Evolutionary conservation across 225 moss, liverwort and hornwort species (phyloP), one percentile per base, ranked within the genome.

Genomic region (Thuidium tamariscinum): DNA sequence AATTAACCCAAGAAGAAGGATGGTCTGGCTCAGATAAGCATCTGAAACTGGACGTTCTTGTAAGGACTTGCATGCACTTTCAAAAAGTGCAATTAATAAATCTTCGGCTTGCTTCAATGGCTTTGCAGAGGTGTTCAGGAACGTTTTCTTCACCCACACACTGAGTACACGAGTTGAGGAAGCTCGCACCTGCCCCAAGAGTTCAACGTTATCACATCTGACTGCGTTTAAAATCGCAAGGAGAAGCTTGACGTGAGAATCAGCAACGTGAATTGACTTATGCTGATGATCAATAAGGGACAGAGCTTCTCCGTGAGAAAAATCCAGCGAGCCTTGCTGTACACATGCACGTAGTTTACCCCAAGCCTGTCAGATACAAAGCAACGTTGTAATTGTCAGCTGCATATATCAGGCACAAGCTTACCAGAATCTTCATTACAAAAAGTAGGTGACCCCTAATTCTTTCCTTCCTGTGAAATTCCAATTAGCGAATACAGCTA

Each of bases 171-270:
- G 89, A 67, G 89, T 74, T 30, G 95, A 92, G 78, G 90, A 95
- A 73, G 89, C 89, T 20, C 97, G 93, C 19, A 93, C 94, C 79
- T 80, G 90, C n/a, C 95, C 96, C 42, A 98, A 86, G 10, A 95
- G 85, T 54, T 82, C 88, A 76, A 84, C 66, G 79, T 91, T 89
- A 29, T 89, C 84, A 76, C 91, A 95, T 87, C 83, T 91, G n/a
- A 95, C 90, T 56, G 89, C 61, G 19, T 89, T 85, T 71, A 96
- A 81, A 83, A 96, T 30, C 51, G 93, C 89, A 72, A 94, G 89
- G 27, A 98, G 93, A 67, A 98, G 95, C 92, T 93, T 95, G 67
- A 90, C 96, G 75, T 98, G 97, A 87, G 96, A 90, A 52, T 96
- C 96, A 75, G 97, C 96, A 85, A 96, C 90, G 59, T 96, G 95